Conservation (phyloP, 2,329 filamentous ascomycete species). For the Penicillium occitanis region DNA sequence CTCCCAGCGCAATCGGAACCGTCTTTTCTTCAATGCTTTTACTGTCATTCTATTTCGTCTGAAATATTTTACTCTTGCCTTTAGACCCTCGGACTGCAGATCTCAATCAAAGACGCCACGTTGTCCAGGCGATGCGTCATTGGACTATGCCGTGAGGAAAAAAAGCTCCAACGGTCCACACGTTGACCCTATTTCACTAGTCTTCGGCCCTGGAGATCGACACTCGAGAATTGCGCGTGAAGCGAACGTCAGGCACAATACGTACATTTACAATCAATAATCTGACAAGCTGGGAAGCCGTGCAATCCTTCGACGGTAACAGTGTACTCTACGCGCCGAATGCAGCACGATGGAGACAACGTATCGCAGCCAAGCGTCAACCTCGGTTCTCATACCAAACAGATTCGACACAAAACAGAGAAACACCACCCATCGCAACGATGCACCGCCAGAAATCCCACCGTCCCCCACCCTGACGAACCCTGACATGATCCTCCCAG, state of each 20-base stretch:
- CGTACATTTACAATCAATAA: not conserved
- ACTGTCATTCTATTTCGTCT: not conserved
- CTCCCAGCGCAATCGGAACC: not conserved
- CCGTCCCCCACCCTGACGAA: conserved; percentile 86
- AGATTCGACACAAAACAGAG: conserved; percentile 24
- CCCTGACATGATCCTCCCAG: conserved; percentile 89
- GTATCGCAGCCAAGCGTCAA: conserved; percentile 14
- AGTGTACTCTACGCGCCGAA: conserved; percentile 6
- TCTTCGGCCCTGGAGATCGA: not conserved
- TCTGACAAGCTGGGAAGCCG: not conserved
- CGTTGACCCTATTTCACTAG: conserved; percentile 8
- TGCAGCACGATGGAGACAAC: conserved; percentile 18
- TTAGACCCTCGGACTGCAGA: conserved; percentile 6
- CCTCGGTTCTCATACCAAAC: conserved; percentile 19
- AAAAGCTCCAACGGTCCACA: conserved; percentile 8
- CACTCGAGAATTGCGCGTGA: conserved; percentile 2
- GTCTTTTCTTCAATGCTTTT: not conserved
- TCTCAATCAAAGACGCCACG: conserved; percentile 8
- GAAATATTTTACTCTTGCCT: not conserved
- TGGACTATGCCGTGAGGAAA: conserved; percentile 12
- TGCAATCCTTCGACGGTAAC: conserved; percentile 11
- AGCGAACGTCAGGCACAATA: not conserved
- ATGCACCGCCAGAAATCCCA: conserved; percentile 40
- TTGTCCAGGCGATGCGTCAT: conserved; percentile 6
- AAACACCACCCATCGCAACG: conserved; percentile 12